These are phyloP conservation scores for Venturia aucupariae DNA, from an alignment of 2,329 filamentous ascomycete species.

Conservation along the genomic window DNA sequence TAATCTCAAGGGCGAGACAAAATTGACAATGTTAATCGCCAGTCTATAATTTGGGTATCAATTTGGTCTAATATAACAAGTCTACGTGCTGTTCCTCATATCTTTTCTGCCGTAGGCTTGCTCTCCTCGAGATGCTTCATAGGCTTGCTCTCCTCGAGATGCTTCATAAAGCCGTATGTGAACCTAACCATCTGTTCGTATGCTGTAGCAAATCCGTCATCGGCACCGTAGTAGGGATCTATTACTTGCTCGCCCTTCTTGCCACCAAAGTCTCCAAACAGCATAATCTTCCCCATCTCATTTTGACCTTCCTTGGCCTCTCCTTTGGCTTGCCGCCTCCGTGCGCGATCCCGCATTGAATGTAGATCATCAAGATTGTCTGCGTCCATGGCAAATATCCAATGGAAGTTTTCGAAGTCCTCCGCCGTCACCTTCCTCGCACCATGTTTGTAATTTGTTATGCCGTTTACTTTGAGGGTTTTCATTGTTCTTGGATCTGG, in stretches of 20 bases:
- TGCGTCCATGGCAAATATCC: slow-evolving; percentile 89
- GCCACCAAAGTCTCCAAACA: slow-evolving; percentile 77
- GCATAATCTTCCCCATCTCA: slow-evolving; percentile 50
- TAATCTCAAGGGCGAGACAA: background rate
- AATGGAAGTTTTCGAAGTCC: slow-evolving; percentile 83
- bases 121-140: slow-evolving; percentile 46
- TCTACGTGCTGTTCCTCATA: background rate
- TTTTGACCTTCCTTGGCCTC: slow-evolving; percentile 21
- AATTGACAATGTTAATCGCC: background rate
- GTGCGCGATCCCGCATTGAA: slow-evolving; percentile 39
- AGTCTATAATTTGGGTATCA: background rate
- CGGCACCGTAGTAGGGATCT: slow-evolving; percentile 90
- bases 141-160: slow-evolving; percentile 34
- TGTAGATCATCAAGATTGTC: slow-evolving; percentile 67
- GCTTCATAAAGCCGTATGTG: slow-evolving; percentile 63
- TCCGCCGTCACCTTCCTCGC: slow-evolving; percentile 62
- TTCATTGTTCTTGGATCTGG: slow-evolving; percentile 79
- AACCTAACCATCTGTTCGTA: slow-evolving; percentile 77
- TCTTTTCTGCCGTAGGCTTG: background rate
- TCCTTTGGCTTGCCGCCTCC: slow-evolving; percentile 25
- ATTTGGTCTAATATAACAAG: background rate
- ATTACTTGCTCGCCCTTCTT: slow-evolving; percentile 58
- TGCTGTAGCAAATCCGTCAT: slow-evolving; percentile 72
- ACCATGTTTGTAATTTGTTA: slow-evolving; percentile 65
- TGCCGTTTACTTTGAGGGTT: slow-evolving; percentile 64